These are phyloP conservation scores for Glebionis coronaria DNA, from an alignment of 129 eudicot genomes.

Conservation along the genomic window DNA sequence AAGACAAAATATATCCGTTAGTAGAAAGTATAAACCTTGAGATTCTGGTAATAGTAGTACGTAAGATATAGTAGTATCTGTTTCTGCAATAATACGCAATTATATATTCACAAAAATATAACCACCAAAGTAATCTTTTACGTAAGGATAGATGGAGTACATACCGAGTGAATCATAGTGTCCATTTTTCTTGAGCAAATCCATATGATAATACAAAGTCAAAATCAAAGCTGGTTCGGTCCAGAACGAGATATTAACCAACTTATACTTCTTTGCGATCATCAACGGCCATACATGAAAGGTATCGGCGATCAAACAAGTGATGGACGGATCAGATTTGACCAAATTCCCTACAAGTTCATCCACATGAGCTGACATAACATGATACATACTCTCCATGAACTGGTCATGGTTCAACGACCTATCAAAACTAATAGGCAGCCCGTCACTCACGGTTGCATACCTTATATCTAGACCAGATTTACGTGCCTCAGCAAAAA, in stretches of 20 bases:
- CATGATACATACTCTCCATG: slow-evolving; percentile 46
- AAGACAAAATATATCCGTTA: neutral
- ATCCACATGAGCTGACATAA: slow-evolving; percentile 57
- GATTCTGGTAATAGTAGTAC: too few relatives aligned
- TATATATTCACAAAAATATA: too few relatives aligned
- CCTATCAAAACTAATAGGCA: slow-evolving; percentile 59
- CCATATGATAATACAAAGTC: slow-evolving; percentile 55
- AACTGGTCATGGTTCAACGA: slow-evolving; percentile 56
- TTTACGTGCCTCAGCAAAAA: slow-evolving; percentile 43
- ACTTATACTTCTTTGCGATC: slow-evolving; percentile 47
- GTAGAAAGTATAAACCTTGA: neutral
- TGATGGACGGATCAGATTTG: slow-evolving; percentile 31
- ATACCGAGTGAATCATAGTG: slow-evolving; percentile 56
- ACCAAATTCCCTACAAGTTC: slow-evolving; percentile 43
- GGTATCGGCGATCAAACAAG: slow-evolving; percentile 58
- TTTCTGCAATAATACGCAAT: neutral
- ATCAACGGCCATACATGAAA: slow-evolving; percentile 55
- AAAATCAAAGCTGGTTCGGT: slow-evolving; percentile 66
- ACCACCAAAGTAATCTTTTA: neutral
- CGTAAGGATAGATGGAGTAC: neutral
- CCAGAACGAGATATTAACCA: slow-evolving; percentile 65
- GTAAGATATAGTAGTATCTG: too few relatives aligned
- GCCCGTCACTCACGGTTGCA: slow-evolving; percentile 57
- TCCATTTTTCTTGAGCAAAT: slow-evolving; percentile 56
- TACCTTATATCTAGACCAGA: slow-evolving; percentile 61